Conservation (phyloP, 768 basidiomycete genomes). For the Brasilioporus rufonigricans region DNA sequence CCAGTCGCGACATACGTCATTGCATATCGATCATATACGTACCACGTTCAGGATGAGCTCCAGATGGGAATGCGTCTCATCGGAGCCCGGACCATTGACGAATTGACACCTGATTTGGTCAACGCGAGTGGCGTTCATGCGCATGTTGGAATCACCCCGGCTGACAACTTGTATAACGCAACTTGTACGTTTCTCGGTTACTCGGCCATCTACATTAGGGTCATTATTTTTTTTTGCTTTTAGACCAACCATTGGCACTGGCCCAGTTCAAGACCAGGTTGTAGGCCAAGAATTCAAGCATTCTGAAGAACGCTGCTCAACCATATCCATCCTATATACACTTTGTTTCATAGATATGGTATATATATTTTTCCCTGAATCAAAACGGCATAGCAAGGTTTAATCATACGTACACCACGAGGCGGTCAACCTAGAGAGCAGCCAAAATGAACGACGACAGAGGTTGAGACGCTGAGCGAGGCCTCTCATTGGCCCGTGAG, state of each 20-base stretch:
- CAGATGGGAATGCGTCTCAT: constrained; percentile 94
- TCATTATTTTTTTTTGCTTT: background rate
- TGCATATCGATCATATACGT: constrained; percentile 46
- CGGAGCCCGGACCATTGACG: constrained; percentile 76
- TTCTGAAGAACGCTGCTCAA: background rate
- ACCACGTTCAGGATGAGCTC: constrained; percentile 71
- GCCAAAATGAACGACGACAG: background rate
- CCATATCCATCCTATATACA: background rate
- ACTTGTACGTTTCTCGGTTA: constrained; percentile 29
- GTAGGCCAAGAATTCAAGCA: constrained; percentile 1
- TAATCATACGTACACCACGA: background rate
- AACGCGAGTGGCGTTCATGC: constrained; percentile 51
- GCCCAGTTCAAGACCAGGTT: constrained; percentile 25
- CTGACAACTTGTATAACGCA: constrained; percentile 30
- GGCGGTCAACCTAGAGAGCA: background rate
- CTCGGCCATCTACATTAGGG: background rate
- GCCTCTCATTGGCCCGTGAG: background rate
- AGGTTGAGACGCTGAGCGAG: background rate
- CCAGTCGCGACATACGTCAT: constrained; percentile 34
- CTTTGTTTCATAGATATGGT: background rate
- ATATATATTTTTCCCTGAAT: background rate
- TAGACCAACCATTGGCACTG: constrained; percentile 32
- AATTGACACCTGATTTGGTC: constrained; percentile 83
- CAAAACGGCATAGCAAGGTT: background rate
- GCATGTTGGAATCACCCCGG: constrained; percentile 28